Evolutionary conservation across 2,329 filamentous ascomycete genomes (phyloP).

Genomic region (Verticillium klebahnii): DNA sequence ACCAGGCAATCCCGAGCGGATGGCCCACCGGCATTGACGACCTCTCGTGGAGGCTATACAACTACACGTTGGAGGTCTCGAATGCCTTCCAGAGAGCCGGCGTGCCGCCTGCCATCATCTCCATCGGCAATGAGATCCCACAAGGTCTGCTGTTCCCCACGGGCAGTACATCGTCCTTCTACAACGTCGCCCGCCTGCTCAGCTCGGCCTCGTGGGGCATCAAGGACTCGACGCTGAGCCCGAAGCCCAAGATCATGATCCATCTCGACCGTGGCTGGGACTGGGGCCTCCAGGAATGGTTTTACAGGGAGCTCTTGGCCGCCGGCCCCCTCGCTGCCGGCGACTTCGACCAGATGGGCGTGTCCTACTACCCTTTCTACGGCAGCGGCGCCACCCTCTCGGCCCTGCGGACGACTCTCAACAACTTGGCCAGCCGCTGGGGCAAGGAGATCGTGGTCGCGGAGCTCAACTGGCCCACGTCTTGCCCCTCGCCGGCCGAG

Average conservation of each 20-base stretch:
- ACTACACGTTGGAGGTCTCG: slow-evolving; percentile 60
- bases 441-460: slow-evolving; percentile 64
- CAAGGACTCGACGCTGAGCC: slow-evolving; percentile 53
- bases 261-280: slow-evolving; percentile 75
- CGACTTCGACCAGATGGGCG: slow-evolving; percentile 68
- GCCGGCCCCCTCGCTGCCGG: slow-evolving; percentile 41
- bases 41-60: slow-evolving; percentile 59
- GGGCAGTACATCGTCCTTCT: slow-evolving; percentile 48
- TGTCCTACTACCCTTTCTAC: slow-evolving; percentile 73
- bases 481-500: slow-evolving; percentile 53
- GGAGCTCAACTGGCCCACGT: slow-evolving; percentile 66
- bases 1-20: slow-evolving; percentile 58
- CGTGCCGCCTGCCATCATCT: slow-evolving; percentile 57
- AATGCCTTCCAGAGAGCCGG: slow-evolving; percentile 54
- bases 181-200: slow-evolving; percentile 60
- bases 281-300: slow-evolving; percentile 61
- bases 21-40: slow-evolving; percentile 58
- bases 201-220: slow-evolving; percentile 61
- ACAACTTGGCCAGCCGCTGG: slow-evolving; percentile 56
- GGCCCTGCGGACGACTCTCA: slow-evolving; percentile 49
- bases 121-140: slow-evolving; percentile 71
- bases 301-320: slow-evolving; percentile 54
- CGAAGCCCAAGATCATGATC: slow-evolving; percentile 65
- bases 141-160: slow-evolving; percentile 63
- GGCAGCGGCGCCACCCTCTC: slow-evolving; percentile 53